These are phyloP conservation scores for Cladobotryum protrusum DNA, from an alignment of 2,329 filamentous ascomycete genomes.

Conservation along the genomic window DNA sequence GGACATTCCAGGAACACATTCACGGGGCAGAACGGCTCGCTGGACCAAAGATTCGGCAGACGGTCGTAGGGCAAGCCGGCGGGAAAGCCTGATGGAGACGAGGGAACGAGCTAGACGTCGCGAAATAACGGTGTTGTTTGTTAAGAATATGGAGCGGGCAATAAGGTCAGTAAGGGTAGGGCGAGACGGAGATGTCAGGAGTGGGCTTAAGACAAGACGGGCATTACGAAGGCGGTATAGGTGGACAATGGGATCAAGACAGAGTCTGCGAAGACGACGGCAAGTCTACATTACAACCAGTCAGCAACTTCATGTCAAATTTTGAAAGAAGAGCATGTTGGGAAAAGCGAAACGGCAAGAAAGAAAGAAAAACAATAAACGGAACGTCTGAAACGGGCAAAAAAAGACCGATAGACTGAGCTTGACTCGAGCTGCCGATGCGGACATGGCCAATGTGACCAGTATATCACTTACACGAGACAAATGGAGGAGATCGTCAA, in stretches of 20 bases:
- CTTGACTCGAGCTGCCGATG: no score
- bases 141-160: constrained; percentile 59
- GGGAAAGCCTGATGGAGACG: constrained; percentile 58
- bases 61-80: constrained; percentile 54
- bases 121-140: constrained; percentile 58
- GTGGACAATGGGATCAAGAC: constrained; percentile 60
- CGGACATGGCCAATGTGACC: not conserved
- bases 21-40: constrained; percentile 57
- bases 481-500: constrained; percentile 48
- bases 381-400: no score
- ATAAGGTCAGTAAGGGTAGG: constrained; percentile 58
- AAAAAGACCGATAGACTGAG: no score
- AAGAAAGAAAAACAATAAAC: not conserved
- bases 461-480: constrained; percentile 45
- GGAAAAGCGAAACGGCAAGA: not conserved
- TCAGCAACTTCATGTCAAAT: constrained; percentile 5
- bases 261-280: constrained; percentile 55
- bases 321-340: not conserved
- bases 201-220: constrained; percentile 46
- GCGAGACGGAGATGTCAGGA: constrained; percentile 50
- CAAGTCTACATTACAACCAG: constrained; percentile 42
- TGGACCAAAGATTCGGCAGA: constrained; percentile 54
- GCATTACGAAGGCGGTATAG: constrained; percentile 53
- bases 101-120: constrained; percentile 57
- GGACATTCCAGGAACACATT: constrained; percentile 48